A percentile compares a stretch with the other conserved stretches of the same genome.
Evolutionary conservation across 495 filamentous ascomycete genomes (phyloP).

Genomic region (Entonaema liquescens): DNA sequence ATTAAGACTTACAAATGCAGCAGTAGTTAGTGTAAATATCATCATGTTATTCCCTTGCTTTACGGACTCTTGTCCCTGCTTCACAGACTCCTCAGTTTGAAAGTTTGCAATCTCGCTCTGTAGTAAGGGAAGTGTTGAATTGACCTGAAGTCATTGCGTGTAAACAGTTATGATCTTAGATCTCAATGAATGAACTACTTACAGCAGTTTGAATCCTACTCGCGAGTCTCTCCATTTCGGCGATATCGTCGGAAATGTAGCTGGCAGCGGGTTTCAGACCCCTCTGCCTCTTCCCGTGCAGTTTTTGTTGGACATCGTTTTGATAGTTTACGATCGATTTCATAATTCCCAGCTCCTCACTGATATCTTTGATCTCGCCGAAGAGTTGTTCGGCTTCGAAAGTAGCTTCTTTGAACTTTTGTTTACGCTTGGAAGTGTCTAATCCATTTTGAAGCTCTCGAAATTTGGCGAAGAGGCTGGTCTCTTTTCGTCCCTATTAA

Average conservation of each 20-base stretch:
- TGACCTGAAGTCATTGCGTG: not conserved
- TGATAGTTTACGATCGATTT: conserved; percentile 4
- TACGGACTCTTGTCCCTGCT: conserved; percentile 6
- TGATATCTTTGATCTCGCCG: conserved; percentile 10
- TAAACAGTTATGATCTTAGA: not conserved
- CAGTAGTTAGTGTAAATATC: conserved; percentile 12
- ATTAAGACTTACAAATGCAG: conserved; percentile 7
- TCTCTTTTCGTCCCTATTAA: conserved; percentile 17
- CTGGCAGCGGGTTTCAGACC: conserved; percentile 1
- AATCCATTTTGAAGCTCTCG: not conserved
- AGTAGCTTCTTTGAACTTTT: not conserved
- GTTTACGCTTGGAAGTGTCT: not conserved
- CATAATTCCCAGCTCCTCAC: not conserved
- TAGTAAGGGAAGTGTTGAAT: conserved; percentile 21
- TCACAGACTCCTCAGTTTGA: conserved; percentile 13
- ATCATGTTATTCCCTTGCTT: conserved; percentile 5
- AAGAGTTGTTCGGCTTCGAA: not conserved
- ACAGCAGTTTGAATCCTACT: conserved; percentile 14
- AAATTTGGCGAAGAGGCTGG: conserved; percentile 5
- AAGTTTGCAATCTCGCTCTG: conserved; percentile 19
- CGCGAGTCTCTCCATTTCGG: conserved; percentile 17
- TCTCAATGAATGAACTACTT: not conserved
- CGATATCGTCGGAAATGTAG: conserved; percentile 8
- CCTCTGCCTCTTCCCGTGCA: not conserved
- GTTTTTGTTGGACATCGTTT: not conserved